A percentile compares a stretch with the other conserved stretches of the same genome.
Evolutionary conservation across 176 grass and related monocot species (phyloP).

Genomic region (Eleusine coracana): DNA sequence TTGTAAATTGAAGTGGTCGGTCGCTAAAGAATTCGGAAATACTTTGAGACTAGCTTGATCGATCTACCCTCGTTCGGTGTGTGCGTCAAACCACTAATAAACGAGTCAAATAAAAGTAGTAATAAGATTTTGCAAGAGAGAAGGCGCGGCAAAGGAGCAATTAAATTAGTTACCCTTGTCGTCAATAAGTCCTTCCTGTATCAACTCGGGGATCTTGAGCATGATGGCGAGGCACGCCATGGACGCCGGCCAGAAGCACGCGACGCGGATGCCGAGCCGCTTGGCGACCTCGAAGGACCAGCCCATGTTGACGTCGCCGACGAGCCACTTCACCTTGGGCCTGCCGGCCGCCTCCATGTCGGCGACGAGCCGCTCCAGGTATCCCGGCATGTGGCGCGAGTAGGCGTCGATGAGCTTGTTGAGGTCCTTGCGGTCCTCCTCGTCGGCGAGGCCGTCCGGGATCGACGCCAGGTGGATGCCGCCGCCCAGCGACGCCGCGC

Average conservation of each 20-base stretch:
- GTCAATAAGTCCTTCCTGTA: slow-evolving; percentile 56
- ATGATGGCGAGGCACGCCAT: slow-evolving; percentile 41
- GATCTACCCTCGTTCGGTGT: background rate
- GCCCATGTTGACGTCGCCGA: slow-evolving; percentile 64
- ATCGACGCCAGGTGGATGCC: slow-evolving; percentile 62
- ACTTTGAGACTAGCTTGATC: background rate
- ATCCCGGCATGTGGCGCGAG: slow-evolving; percentile 20
- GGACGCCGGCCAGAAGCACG: slow-evolving; percentile 55
- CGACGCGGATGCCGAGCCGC: slow-evolving; percentile 49
- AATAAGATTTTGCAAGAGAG: background rate
- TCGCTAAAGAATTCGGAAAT: too few relatives aligned
- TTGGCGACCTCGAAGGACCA: slow-evolving; percentile 63
- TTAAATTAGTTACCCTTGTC: slow-evolving; percentile 44
- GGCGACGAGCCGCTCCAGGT: slow-evolving; percentile 44
- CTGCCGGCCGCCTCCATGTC: slow-evolving; percentile 28
- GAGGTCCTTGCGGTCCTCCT: slow-evolving; percentile 71
- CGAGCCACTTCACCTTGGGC: slow-evolving; percentile 48
- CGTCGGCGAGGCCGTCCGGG: slow-evolving; percentile 62
- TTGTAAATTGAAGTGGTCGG: too few relatives aligned
- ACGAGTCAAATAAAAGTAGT: background rate
- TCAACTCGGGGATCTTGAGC: slow-evolving; percentile 58
- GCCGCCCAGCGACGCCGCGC: slow-evolving; percentile 1
- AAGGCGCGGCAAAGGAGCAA: background rate
- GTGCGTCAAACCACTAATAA: background rate
- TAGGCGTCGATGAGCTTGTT: slow-evolving; percentile 61